These are phyloP conservation scores for Nakaseomyces sp. DNA, from an alignment of 1,139 yeast genomes.

Conservation along the genomic window DNA sequence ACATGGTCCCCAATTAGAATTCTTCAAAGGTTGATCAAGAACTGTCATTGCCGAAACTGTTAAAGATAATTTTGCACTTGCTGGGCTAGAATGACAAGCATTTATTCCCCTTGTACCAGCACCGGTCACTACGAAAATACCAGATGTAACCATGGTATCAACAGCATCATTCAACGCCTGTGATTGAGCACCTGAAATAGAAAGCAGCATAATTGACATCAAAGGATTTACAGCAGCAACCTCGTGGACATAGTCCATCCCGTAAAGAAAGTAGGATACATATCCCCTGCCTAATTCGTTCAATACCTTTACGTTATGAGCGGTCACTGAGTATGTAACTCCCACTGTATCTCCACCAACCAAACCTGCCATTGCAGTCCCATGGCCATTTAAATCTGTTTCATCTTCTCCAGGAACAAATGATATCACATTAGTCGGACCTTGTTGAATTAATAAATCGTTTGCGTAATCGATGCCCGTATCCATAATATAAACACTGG, in stretches of 20 bases:
- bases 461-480: slow-evolving; percentile 83
- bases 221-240: slow-evolving; percentile 36
- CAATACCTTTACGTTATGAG: slow-evolving; percentile 72
- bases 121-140: slow-evolving; percentile 77
- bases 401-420: slow-evolving; percentile 83
- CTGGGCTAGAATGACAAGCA: slow-evolving; percentile 80
- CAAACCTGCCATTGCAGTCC: slow-evolving; percentile 81
- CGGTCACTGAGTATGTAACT: slow-evolving; percentile 65
- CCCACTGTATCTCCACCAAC: slow-evolving; percentile 67
- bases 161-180: slow-evolving; percentile 76
- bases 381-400: slow-evolving; percentile 87
- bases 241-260: slow-evolving; percentile 64
- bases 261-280: slow-evolving; percentile 73
- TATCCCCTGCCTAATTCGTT: slow-evolving; percentile 71
- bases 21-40: slow-evolving; percentile 66
- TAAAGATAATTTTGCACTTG: slow-evolving; percentile 63
- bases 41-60: slow-evolving; percentile 79
- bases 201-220: slow-evolving; percentile 84
- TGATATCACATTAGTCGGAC: slow-evolving; percentile 70
- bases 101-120: slow-evolving; percentile 83
- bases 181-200: slow-evolving; percentile 80
- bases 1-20: slow-evolving; percentile 76
- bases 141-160: slow-evolving; percentile 73
- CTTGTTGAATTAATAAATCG: slow-evolving; percentile 83
- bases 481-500: slow-evolving; percentile 80